A percentile compares a stretch with the other conserved stretches of the same genome.
Conservation (phyloP, 139 green algal genomes). For the Coccomyxa sp. region DNA sequence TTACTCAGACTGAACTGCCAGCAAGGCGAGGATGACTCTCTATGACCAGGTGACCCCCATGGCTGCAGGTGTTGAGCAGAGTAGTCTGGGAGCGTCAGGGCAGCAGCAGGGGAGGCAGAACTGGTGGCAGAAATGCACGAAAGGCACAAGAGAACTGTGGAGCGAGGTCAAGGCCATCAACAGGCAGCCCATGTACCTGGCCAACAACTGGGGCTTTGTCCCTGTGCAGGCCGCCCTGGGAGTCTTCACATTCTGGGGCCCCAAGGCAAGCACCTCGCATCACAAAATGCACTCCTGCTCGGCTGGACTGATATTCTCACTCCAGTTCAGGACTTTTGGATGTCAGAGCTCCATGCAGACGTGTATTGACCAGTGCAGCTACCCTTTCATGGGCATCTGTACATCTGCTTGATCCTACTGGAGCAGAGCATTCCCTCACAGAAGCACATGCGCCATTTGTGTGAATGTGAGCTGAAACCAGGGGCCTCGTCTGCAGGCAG, state of each 20-base stretch:
- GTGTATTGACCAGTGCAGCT: not conserved
- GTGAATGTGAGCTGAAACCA: no score
- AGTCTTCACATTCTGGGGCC: conserved; percentile 7
- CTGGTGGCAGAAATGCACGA: not conserved
- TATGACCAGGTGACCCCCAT: not conserved
- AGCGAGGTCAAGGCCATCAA: not conserved
- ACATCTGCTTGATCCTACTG: not conserved
- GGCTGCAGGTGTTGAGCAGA: not conserved
- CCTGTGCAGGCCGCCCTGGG: not conserved
- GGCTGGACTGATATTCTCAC: not conserved
- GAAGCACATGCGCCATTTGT: not conserved
- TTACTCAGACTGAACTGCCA: no score
- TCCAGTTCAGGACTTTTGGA: not conserved
- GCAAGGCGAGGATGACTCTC: not conserved
- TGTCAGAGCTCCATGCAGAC: not conserved
- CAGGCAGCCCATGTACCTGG: conserved; percentile 7
- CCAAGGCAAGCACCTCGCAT: not conserved
- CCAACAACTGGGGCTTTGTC: not conserved
- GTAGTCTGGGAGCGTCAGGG: not conserved
- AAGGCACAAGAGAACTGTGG: not conserved
- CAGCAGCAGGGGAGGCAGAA: not conserved
- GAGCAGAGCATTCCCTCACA: not conserved
- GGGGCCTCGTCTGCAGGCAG: conserved; percentile 37
- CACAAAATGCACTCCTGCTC: no score
- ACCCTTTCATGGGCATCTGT: not conserved